Percentiles rank a stretch among this genome's conserved stretches.
These are phyloP conservation scores for Manihot esculenta DNA, from an alignment of 441 rosid species.

Conservation along the genomic window DNA sequence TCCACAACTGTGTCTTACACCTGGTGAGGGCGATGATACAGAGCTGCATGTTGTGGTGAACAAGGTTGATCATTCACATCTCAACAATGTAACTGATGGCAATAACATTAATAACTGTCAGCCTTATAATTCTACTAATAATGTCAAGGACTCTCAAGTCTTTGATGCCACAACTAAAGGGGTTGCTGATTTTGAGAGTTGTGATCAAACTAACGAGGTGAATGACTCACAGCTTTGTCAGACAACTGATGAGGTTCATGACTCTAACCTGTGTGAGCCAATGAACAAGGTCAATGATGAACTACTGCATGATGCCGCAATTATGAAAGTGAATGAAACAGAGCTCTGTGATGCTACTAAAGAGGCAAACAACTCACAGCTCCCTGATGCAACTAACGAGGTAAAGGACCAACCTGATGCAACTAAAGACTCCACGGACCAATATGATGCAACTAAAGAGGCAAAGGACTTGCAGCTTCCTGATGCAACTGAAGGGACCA, in stretches of 20 bases:
- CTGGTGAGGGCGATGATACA: constrained; percentile 28
- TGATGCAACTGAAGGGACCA: constrained; percentile 11
- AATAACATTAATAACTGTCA: constrained; percentile 40
- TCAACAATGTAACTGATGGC: constrained; percentile 36
- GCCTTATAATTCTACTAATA: constrained; percentile 29
- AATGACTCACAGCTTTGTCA: constrained; percentile 17
- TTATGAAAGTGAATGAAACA: constrained; percentile 3
- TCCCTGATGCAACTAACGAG: constrained; percentile 3
- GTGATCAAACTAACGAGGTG: constrained; percentile 11
- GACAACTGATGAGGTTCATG: constrained; percentile 13
- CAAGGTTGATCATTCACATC: constrained; percentile 43
- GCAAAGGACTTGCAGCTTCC: constrained; percentile 1
- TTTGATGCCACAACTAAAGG: constrained; percentile 31
- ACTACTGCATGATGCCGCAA: constrained; percentile 7
- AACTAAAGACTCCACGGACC: background rate
- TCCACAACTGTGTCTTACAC: constrained; percentile 33
- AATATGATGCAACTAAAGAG: constrained; percentile 7
- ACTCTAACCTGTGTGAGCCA: constrained; percentile 6
- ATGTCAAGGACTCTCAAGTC: constrained; percentile 21
- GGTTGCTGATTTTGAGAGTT: constrained; percentile 35
- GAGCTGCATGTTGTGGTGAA: constrained; percentile 42
- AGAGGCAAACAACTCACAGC: constrained; percentile 10
- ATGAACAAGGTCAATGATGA: constrained; percentile 3
- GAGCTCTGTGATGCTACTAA: constrained; percentile 3
- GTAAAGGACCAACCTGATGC: background rate